Percentiles rank a stretch among this genome's conserved stretches.
phyloP scores from a whole-genome alignment of 257 asterid species.

The Lycium ferocissimum region DNA sequence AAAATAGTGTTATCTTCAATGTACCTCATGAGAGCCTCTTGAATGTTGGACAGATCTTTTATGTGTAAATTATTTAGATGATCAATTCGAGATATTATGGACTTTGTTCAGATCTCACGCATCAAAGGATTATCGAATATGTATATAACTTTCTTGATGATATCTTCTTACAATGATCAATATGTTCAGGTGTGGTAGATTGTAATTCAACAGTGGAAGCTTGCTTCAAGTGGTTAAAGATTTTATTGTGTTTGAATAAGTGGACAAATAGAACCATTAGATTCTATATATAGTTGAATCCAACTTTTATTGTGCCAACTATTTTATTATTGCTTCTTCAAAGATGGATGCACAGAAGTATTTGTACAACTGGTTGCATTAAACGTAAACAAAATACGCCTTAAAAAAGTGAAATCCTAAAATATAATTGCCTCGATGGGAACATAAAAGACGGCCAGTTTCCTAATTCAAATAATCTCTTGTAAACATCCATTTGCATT shows the following conservation, averaged over 20 bases:
- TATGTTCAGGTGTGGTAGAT: not conserved
- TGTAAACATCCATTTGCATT: not conserved
- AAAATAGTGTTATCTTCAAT: constrained; percentile 43
- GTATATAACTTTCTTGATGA: not conserved
- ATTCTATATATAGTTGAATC: too few relatives aligned
- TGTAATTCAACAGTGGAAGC: not conserved
- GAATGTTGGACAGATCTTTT: constrained; percentile 42
- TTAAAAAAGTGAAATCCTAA: not conserved
- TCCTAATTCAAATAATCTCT: not conserved
- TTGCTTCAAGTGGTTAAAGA: not conserved
- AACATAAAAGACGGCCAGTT: not conserved
- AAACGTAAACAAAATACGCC: not conserved
- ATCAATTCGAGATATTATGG: not conserved
- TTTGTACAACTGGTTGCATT: not conserved
- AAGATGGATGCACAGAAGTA: not conserved
- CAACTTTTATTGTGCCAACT: too few relatives aligned
- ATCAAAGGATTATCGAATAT: not conserved
- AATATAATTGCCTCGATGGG: not conserved
- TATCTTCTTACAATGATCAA: not conserved
- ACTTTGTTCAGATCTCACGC: not conserved
- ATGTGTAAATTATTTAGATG: constrained; percentile 30
- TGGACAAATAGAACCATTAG: not conserved
- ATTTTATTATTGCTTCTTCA: not conserved
- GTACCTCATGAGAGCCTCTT: constrained; percentile 46
- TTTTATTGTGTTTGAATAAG: not conserved